Base-by-base conservation (phyloP, 768 basidiomycete genomes). In the Pisolithus sp. region DNA sequence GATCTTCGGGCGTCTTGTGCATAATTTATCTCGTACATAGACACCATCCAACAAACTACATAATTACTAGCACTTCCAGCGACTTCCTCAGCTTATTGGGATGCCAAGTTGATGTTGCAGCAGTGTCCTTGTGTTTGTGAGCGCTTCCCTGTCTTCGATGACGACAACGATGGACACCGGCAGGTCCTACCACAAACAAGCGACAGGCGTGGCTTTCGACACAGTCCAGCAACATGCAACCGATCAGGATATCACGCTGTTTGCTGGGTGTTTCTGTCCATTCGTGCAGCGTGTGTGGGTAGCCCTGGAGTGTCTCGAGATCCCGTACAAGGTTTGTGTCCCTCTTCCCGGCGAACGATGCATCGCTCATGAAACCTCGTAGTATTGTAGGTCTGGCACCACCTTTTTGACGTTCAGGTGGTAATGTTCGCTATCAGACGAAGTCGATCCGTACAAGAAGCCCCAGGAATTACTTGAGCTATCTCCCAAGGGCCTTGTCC, bases 251-350 rank as follows among this genome's bases (percentile, higher is more conserved):
- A 80, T 86, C 54, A 83, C 79, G 0, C 72, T 92, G 21, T 90
- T 88, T 57, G 82, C 74, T 8, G 76, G 79, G 48, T 88, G 85
- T 62, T 88, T 88, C 61, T 89, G 87, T 62, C 86, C 87, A 0
- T 91, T 90, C 61, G 88, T 90, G 2, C 88, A 91, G 65, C 75
- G 89, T 15, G 86, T 80, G 2, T 93, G 90, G 89, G 75, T 82
- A 18, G 76, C 81, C 0, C 72, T 91, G 28, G 88, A 92, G 64
- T 76, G 78, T 54, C 77, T 89, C 20, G 76, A 73, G 1, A 78
- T 90, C 42, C 78, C 81, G 2, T 91, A 93, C 69, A 79, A 82
- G 63, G 86, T 85, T 51, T 45, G 71, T 34, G 34, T 34, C 34
- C 34, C 13, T 28, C 62, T 38, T 4, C 20, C 39, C 21, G 12